These are phyloP conservation scores for Hirschfeldia incana DNA, from an alignment of 345 rosid genomes.

Conservation along the genomic window DNA sequence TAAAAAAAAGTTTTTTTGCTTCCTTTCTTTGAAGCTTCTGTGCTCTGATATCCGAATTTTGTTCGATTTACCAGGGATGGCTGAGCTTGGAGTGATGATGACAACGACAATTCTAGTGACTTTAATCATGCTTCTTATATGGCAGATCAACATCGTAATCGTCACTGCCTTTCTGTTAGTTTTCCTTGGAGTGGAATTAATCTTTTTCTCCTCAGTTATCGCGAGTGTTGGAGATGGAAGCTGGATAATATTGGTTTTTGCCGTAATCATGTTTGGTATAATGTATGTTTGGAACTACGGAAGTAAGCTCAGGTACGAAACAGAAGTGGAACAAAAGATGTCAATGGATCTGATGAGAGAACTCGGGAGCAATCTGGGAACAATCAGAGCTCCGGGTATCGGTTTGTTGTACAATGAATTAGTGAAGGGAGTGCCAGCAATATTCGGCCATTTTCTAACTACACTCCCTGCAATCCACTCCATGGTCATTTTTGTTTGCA, in stretches of 20 bases:
- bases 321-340: conserved; percentile 92
- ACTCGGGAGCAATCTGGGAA: conserved; percentile 91
- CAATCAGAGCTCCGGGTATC: conserved; percentile 96
- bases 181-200: conserved; percentile 83
- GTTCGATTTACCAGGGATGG: conserved; percentile 66
- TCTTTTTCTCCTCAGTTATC: conserved; percentile 85
- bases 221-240: conserved; percentile 84
- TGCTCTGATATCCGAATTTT: neutral
- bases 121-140: conserved; percentile 95
- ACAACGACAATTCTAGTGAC: conserved; percentile 92
- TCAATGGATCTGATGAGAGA: conserved; percentile 93
- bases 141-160: conserved; percentile 90
- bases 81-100: conserved; percentile 99
- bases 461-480: conserved; percentile 98
- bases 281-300: conserved; percentile 98
- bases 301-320: conserved; percentile 94
- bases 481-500: conserved; percentile 93
- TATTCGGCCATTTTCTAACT: conserved; percentile 94
- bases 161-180: conserved; percentile 65
- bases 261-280: conserved; percentile 78
- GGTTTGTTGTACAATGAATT: conserved; percentile 95
- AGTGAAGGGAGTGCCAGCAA: conserved; percentile 91
- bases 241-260: conserved; percentile 92
- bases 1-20: neutral
- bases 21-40: conserved; percentile 24